Percentiles rank a stretch among this genome's conserved stretches.
Conservation (phyloP, 441 rosid species). For the Aleurites moluccanus region DNA sequence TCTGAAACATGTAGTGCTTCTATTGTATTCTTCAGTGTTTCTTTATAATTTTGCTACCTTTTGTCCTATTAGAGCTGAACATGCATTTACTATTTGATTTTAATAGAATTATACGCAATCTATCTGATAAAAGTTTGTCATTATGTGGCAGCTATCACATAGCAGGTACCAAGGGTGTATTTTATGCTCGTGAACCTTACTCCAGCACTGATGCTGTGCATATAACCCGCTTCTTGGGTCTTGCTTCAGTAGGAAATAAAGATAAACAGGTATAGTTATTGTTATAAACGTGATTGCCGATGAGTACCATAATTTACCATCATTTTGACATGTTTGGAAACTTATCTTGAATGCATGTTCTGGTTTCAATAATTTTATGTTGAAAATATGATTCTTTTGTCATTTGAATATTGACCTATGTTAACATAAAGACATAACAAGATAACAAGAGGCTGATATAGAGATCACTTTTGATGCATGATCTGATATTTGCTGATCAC, state of each 20-base stretch:
- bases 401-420: neutral
- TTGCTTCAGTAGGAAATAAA: conserved; percentile 88
- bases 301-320: neutral
- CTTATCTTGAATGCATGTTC: neutral
- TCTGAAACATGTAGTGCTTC: neutral
- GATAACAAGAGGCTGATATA: neutral
- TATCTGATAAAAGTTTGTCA: conserved; percentile 23
- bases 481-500: neutral
- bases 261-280: conserved; percentile 68
- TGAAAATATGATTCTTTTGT: conserved; percentile 9
- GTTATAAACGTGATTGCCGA: neutral
- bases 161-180: conserved; percentile 81
- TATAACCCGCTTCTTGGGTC: conserved; percentile 91
- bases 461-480: neutral
- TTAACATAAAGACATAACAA: neutral
- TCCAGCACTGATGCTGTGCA: conserved; percentile 63
- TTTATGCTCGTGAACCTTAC: conserved; percentile 90
- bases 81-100: conserved; percentile 10
- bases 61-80: neutral
- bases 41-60: neutral
- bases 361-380: neutral
- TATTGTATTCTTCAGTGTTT: neutral
- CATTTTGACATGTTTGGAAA: conserved; percentile 11
- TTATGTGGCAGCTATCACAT: conserved; percentile 70
- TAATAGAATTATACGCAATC: conserved; percentile 1